Percentiles rank a stretch among this genome's conserved stretches.
These are phyloP conservation scores for Xerocomus brunneocitrinus DNA, from an alignment of 768 basidiomycete genomes.

Conservation along the genomic window DNA sequence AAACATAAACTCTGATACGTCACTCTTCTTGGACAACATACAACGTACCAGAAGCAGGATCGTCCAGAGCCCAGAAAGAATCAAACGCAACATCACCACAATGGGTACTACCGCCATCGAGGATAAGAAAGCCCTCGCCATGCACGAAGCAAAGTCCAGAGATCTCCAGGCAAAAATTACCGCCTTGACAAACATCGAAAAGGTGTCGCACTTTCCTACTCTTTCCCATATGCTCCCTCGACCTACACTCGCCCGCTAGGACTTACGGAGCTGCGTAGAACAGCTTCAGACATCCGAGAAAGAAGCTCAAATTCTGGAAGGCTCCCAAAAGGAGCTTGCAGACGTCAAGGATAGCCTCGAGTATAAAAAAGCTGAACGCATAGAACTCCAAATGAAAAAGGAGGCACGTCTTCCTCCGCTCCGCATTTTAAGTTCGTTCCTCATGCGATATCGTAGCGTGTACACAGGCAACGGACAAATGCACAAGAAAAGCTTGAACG, in stretches of 20 bases:
- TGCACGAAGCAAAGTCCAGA: slow-evolving; percentile 68
- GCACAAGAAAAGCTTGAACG: slow-evolving; percentile 80
- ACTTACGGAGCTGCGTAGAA: slow-evolving; percentile 66
- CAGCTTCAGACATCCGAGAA: slow-evolving; percentile 72
- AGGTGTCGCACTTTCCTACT: slow-evolving; percentile 39
- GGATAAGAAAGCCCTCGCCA: slow-evolving; percentile 62
- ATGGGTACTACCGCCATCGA: slow-evolving; percentile 66
- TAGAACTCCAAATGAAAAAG: slow-evolving; percentile 59
- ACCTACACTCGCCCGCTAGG: slow-evolving; percentile 37
- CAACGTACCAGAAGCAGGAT: slow-evolving; percentile 66
- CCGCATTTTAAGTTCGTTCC: neutral
- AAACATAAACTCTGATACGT: slow-evolving; percentile 55
- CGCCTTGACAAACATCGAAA: slow-evolving; percentile 68
- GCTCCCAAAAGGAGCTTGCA: slow-evolving; percentile 60
- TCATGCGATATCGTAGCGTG: slow-evolving; percentile 47
- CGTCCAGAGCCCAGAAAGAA: slow-evolving; percentile 88
- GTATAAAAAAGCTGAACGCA: slow-evolving; percentile 69
- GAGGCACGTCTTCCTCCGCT: slow-evolving; percentile 45
- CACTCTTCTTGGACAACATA: slow-evolving; percentile 56
- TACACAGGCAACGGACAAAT: slow-evolving; percentile 74
- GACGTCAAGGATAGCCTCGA: slow-evolving; percentile 67
- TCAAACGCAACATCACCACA: slow-evolving; percentile 74
- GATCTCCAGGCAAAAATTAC: slow-evolving; percentile 75
- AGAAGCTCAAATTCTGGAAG: slow-evolving; percentile 59
- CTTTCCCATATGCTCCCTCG: neutral